Conservation (phyloP, 2,329 filamentous ascomycete genomes). For the Fusarium concolor region DNA sequence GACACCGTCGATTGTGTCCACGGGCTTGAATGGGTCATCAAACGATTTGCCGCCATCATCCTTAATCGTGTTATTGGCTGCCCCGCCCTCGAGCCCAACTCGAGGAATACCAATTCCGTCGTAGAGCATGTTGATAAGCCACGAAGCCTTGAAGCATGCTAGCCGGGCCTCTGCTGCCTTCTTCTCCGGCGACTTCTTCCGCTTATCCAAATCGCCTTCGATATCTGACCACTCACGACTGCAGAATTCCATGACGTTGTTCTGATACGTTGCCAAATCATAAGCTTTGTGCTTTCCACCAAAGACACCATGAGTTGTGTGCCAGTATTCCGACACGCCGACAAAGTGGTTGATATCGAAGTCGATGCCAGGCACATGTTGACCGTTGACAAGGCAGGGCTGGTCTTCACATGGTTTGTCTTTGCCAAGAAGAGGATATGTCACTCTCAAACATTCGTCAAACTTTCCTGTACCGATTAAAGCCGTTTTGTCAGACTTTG, state of each 20-base stretch:
- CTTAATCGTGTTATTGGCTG: slow-evolving; percentile 77
- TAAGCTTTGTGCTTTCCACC: slow-evolving; percentile 83
- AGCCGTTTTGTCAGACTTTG: slow-evolving; percentile 57
- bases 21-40: slow-evolving; percentile 87
- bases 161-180: slow-evolving; percentile 84
- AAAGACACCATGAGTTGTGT: slow-evolving; percentile 96
- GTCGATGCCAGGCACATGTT: slow-evolving; percentile 94
- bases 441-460: slow-evolving; percentile 82
- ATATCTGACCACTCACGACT: slow-evolving; percentile 85
- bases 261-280: slow-evolving; percentile 89
- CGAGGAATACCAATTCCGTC: slow-evolving; percentile 95
- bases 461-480: slow-evolving; percentile 89
- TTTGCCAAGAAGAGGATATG: slow-evolving; percentile 89
- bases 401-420: slow-evolving; percentile 84
- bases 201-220: slow-evolving; percentile 69
- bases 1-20: slow-evolving; percentile 89
- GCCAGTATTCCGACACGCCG: slow-evolving; percentile 98
- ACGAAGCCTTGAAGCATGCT: slow-evolving; percentile 97
- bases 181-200: slow-evolving; percentile 80
- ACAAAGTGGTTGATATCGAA: slow-evolving; percentile 98
- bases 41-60: slow-evolving; percentile 76
- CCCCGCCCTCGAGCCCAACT: slow-evolving; percentile 77
- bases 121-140: slow-evolving; percentile 96
- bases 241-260: slow-evolving; percentile 86
- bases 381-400: slow-evolving; percentile 90